phyloP scores from a whole-genome alignment of 495 filamentous ascomycete genomes.

The Cercophora sp. region DNA sequence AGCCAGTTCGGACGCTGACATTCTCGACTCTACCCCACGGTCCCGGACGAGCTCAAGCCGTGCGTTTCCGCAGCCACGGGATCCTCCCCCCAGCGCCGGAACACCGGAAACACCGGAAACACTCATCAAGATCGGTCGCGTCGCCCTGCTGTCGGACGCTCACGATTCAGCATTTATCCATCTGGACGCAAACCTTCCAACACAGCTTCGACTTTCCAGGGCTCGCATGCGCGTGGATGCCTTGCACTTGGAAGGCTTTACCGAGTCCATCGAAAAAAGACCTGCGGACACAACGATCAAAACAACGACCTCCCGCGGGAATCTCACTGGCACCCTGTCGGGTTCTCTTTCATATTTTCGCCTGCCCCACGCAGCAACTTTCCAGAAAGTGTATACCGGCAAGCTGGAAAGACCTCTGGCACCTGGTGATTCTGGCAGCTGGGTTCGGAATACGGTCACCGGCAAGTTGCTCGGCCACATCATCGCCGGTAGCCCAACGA shows the following conservation, averaged over 20 bases:
- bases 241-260: background rate
- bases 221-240: background rate
- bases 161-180: background rate
- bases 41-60: too few species aligned
- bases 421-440: background rate
- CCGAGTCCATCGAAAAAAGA: background rate
- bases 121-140: too few species aligned
- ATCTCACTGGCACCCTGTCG: background rate
- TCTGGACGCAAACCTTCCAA: too few species aligned
- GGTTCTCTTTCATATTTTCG: background rate
- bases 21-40: too few species aligned
- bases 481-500: background rate
- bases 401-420: background rate
- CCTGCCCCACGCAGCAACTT: background rate
- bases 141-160: too few species aligned
- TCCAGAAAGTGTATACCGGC: background rate
- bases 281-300: background rate
- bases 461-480: background rate
- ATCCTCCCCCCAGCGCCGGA: too few species aligned
- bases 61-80: too few species aligned
- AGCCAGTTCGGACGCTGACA: too few species aligned
- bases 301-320: background rate
- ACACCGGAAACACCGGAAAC: too few species aligned
- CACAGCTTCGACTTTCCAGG: too few species aligned
- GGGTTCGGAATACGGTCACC: background rate